Evolutionary conservation across 2,329 filamentous ascomycete species (phyloP), one percentile per base, ranked within the genome.

Genomic region (Neonectria sp.): DNA sequence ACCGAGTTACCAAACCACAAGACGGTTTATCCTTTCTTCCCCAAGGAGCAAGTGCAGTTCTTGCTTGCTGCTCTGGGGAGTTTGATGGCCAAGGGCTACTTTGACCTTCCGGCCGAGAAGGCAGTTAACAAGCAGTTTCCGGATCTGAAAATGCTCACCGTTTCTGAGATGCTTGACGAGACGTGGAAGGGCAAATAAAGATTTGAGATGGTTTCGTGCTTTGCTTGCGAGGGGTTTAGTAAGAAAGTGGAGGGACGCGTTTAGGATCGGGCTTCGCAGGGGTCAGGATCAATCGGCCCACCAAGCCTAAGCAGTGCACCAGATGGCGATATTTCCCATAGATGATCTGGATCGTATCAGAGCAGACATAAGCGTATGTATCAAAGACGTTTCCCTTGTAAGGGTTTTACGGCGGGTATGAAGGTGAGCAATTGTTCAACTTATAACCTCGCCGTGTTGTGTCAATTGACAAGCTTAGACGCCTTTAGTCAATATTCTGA

Each of bases 1-100:
- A 65, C 49, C 11, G 43, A 65, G 45, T 45, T 65, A 12, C 63
- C 63, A 11, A 51, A 49, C 24, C 63, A 65, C 24, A 51, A 49
- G 24, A n/a, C 8, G 1, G 40, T 33, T 7, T 65, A 65, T 15
- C 51, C 40, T 2, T 60, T 49, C 43, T 55, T 60, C 40, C 63
- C 63, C 51, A 60, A 65, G 49, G 37, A 40, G n/a, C 25, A 55
- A n/a, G 12, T 65, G 9, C 43, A 56, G 31, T 45, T 33, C 8
- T 31, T 60, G 29, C 55, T 43, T 24, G 33, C 56, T 1, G 40
- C n/a, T 8, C 31, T 55, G 6, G 51, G 35, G 9, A 24, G 6
- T 3, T 25, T 45, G 25, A 46, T 46, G 29, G n/a, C 24, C 13
- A 33, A 29, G 37, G 43, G 55, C 9, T 24, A 51, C 7, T 61